Conservation (phyloP, 352 stramenopile species). For the Phytophthora uliginosa region DNA sequence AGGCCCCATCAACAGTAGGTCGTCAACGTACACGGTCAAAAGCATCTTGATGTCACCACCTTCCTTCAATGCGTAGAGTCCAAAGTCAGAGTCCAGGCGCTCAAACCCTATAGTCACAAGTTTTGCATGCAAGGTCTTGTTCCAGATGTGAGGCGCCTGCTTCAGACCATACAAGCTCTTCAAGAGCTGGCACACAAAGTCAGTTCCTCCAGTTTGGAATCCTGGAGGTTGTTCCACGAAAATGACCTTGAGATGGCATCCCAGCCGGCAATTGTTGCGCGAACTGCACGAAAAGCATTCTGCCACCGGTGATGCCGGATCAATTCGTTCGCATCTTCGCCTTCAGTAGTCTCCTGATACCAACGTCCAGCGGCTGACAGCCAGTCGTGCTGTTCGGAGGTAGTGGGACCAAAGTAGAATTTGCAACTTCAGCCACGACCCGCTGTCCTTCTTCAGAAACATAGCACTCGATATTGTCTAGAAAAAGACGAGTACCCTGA, state of each 20-base stretch:
- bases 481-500: not conserved
- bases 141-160: conserved; percentile 15
- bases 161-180: not conserved
- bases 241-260: too few species aligned
- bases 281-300: too few species aligned
- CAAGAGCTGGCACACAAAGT: not conserved
- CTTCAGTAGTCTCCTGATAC: too few species aligned
- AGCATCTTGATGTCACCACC: not conserved
- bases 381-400: too few species aligned
- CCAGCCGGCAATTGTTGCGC: too few species aligned
- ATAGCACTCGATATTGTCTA: too few species aligned
- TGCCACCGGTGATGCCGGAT: too few species aligned
- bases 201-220: not conserved
- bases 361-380: too few species aligned
- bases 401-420: too few species aligned
- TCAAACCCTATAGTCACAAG: not conserved
- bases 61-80: not conserved
- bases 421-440: too few species aligned
- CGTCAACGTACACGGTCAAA: not conserved
- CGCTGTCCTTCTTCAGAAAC: too few species aligned
- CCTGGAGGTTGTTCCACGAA: not conserved
- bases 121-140: not conserved
- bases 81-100: not conserved
- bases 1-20: not conserved
- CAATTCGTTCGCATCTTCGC: too few species aligned